A percentile compares a stretch with the other conserved stretches of the same genome.
Conservation (phyloP, 2,329 filamentous ascomycete genomes). For the Cladosporium sp. region DNA sequence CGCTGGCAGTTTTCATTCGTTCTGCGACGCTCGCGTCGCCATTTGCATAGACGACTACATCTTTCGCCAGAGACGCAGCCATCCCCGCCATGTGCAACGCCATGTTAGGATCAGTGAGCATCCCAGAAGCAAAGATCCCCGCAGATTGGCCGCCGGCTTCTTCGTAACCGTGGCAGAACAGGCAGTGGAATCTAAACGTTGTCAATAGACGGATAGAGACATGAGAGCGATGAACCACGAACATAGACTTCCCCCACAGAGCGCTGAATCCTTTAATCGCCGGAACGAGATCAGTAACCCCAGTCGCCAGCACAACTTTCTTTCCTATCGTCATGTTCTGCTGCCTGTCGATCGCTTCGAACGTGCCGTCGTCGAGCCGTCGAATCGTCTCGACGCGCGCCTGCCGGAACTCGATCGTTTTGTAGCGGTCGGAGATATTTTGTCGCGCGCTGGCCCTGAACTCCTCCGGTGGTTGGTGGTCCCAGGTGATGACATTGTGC, state of each 20-base stretch:
- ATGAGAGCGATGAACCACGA: neutral
- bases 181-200: slow-evolving; percentile 44
- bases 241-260: slow-evolving; percentile 9
- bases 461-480: slow-evolving; percentile 30
- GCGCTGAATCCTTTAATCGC: slow-evolving; percentile 31
- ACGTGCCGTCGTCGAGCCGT: slow-evolving; percentile 17
- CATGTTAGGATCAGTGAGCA: slow-evolving; percentile 20
- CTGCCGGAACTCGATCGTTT: neutral
- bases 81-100: slow-evolving; percentile 7
- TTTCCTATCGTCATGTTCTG: slow-evolving; percentile 42
- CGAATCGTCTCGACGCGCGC: neutral
- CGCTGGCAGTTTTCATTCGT: neutral
- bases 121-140: slow-evolving; percentile 42
- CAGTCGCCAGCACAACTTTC: slow-evolving; percentile 52
- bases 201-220: neutral
- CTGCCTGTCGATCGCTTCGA: slow-evolving; percentile 36
- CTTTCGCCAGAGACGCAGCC: slow-evolving; percentile 3
- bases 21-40: neutral
- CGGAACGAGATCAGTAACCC: slow-evolving; percentile 47
- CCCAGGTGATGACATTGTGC: slow-evolving; percentile 39
- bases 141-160: slow-evolving; percentile 43
- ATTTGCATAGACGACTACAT: slow-evolving; percentile 5
- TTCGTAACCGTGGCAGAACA: slow-evolving; percentile 57
- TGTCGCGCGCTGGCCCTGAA: slow-evolving; percentile 29
- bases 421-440: neutral